Conservation (phyloP, 2,329 filamentous ascomycete genomes). For the Rhinocladiella similis region DNA sequence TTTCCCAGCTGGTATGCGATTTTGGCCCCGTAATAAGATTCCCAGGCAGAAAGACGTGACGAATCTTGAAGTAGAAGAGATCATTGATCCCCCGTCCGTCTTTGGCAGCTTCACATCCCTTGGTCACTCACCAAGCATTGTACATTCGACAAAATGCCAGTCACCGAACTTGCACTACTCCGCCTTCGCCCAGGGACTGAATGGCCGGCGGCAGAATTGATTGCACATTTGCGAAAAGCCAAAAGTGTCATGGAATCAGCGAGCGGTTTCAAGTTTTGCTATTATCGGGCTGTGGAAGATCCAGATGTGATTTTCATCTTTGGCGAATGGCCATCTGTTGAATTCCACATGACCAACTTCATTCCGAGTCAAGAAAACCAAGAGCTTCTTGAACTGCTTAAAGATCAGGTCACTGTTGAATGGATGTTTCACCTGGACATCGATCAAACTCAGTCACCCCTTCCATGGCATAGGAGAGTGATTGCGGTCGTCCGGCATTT, state of each 20-base stretch:
- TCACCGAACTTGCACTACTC: constrained; percentile 50
- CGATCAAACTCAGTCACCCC: constrained; percentile 26
- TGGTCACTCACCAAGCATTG: too few relatives aligned
- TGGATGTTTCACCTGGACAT: constrained; percentile 48
- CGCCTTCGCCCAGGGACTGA: constrained; percentile 34
- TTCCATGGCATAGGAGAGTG: constrained; percentile 6
- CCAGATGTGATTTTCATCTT: constrained; percentile 45
- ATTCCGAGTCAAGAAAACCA: constrained; percentile 46
- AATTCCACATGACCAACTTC: constrained; percentile 44
- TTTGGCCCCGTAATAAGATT: too few relatives aligned
- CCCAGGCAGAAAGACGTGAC: constrained; percentile 5
- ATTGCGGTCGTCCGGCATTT: constrained; percentile 18
- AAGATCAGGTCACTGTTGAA: constrained; percentile 40
- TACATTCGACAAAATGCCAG: constrained; percentile 32
- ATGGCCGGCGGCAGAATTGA: constrained; percentile 28
- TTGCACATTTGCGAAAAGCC: constrained; percentile 37
- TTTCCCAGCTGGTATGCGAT: too few relatives aligned
- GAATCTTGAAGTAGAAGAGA: background rate
- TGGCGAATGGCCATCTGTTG: constrained; percentile 47
- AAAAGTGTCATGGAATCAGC: constrained; percentile 39
- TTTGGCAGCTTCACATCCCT: background rate
- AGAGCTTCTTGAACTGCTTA: constrained; percentile 37
- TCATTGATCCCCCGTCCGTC: background rate
- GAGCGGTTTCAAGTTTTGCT: constrained; percentile 39
- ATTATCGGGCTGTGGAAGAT: constrained; percentile 47